A percentile compares a stretch with the other conserved stretches of the same genome.
These are phyloP conservation scores for Thyridium curvatum DNA, from an alignment of 2,329 filamentous ascomycete species.

Conservation along the genomic window DNA sequence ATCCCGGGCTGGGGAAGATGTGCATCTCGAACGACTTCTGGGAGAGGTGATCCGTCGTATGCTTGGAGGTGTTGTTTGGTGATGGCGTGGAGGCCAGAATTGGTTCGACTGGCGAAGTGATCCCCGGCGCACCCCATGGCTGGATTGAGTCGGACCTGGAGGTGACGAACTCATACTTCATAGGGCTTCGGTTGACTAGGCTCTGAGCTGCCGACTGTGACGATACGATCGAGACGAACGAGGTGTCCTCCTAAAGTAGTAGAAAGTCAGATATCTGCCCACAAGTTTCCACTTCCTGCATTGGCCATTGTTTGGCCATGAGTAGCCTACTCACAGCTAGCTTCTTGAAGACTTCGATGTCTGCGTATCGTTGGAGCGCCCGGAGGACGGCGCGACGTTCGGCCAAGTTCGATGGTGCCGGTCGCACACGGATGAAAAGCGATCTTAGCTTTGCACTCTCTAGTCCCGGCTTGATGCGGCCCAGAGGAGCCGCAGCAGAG, in stretches of 20 bases:
- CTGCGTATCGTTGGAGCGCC: constrained; percentile 40
- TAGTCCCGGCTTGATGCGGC: constrained; percentile 4
- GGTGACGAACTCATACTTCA: constrained; percentile 34
- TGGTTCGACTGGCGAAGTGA: constrained; percentile 10
- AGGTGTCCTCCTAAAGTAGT: constrained; percentile 32
- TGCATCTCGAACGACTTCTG: constrained; percentile 33
- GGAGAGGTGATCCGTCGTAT: constrained; percentile 2
- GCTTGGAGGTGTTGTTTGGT: neutral
- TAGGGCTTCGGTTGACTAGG: constrained; percentile 39
- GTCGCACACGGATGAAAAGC: constrained; percentile 44
- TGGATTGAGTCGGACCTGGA: constrained; percentile 13
- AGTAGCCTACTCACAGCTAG: constrained; percentile 25
- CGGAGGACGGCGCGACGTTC: constrained; percentile 50
- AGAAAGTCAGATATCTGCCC: neutral
- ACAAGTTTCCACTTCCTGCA: no score
- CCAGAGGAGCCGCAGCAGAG: neutral
- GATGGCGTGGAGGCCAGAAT: constrained; percentile 5
- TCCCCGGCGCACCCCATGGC: constrained; percentile 9
- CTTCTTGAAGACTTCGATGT: constrained; percentile 47
- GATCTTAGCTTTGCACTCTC: constrained; percentile 12
- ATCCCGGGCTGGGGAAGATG: constrained; percentile 29
- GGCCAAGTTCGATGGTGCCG: constrained; percentile 42
- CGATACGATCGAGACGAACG: constrained; percentile 44
- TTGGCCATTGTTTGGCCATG: no score
- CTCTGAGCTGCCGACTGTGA: constrained; percentile 27